A percentile compares a stretch with the other conserved stretches of the same genome.
Conservation (phyloP, 768 basidiomycete genomes). For the Clavulina sp. region DNA sequence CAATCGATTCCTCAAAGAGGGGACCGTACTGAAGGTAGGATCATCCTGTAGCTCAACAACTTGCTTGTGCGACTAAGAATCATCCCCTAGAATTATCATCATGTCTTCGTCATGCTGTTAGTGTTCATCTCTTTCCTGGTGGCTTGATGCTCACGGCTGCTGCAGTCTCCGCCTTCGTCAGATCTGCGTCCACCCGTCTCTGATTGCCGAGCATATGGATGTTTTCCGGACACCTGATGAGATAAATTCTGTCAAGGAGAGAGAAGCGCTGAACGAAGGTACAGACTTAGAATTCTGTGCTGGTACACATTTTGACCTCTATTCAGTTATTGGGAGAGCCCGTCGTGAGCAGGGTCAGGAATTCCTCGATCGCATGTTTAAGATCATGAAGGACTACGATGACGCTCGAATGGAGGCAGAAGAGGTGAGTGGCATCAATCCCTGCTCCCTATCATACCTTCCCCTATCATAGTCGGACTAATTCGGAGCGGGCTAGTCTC, state of each 20-base stretch:
- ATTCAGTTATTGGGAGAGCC: constrained; percentile 4
- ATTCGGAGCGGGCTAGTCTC: constrained; percentile 21
- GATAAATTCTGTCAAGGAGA: not conserved
- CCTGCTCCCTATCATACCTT: no score
- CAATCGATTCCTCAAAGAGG: constrained; percentile 41
- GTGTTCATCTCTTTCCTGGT: not conserved
- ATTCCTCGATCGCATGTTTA: constrained; percentile 32
- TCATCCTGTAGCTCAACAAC: not conserved
- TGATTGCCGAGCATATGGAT: constrained; percentile 35
- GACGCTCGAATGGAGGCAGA: constrained; percentile 32
- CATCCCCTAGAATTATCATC: constrained; percentile 15
- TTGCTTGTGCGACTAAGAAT: not conserved
- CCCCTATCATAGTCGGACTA: not conserved
- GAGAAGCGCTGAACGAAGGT: not conserved
- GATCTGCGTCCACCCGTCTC: constrained; percentile 46
- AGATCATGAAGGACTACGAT: not conserved
- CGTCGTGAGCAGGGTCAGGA: constrained; percentile 15
- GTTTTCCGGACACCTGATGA: not conserved
- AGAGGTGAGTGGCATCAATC: constrained; percentile 24
- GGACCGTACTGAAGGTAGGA: constrained; percentile 41
- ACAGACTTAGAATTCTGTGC: not conserved
- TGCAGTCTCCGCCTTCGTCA: constrained; percentile 41
- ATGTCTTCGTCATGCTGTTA: constrained; percentile 46
- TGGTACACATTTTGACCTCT: not conserved
- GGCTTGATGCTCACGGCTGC: not conserved